These are phyloP conservation scores for Vigna unguiculata DNA, from an alignment of 306 rosid genomes.

Conservation along the genomic window DNA sequence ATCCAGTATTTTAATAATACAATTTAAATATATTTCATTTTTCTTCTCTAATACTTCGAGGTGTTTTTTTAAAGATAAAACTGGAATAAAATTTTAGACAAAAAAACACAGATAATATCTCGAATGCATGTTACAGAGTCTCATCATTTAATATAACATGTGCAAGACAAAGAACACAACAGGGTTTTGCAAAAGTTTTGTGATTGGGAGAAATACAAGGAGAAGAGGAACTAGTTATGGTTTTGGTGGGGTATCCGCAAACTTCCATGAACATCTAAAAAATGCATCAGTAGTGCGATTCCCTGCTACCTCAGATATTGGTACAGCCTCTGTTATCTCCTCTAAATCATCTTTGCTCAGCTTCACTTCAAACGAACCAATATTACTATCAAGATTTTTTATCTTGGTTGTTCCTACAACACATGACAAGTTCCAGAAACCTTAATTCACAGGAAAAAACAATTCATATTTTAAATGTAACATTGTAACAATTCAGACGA, in stretches of 20 bases:
- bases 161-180: background rate
- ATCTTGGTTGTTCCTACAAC: slow-evolving; percentile 69
- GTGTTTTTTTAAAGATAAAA: too few species aligned
- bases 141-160: background rate
- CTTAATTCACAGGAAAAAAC: slow-evolving; percentile 7
- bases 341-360: slow-evolving; percentile 52
- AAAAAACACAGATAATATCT: too few species aligned
- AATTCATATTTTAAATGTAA: background rate
- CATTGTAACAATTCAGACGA: too few species aligned
- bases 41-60: too few species aligned
- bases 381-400: slow-evolving; percentile 63
- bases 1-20: too few species aligned
- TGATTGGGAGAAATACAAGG: background rate
- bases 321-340: slow-evolving; percentile 59
- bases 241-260: slow-evolving; percentile 59
- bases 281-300: slow-evolving; percentile 48
- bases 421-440: slow-evolving; percentile 21
- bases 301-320: slow-evolving; percentile 55
- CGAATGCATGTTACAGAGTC: background rate
- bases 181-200: background rate
- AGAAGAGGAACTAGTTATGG: slow-evolving; percentile 3
- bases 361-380: slow-evolving; percentile 58
- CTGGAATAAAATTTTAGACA: too few species aligned
- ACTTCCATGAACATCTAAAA: slow-evolving; percentile 64
- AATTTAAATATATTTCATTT: too few species aligned